Percentiles rank a stretch among this genome's conserved stretches.
These are phyloP conservation scores for Boletus pseudo-olivaceus DNA, from an alignment of 768 basidiomycete species.

Conservation along the genomic window DNA sequence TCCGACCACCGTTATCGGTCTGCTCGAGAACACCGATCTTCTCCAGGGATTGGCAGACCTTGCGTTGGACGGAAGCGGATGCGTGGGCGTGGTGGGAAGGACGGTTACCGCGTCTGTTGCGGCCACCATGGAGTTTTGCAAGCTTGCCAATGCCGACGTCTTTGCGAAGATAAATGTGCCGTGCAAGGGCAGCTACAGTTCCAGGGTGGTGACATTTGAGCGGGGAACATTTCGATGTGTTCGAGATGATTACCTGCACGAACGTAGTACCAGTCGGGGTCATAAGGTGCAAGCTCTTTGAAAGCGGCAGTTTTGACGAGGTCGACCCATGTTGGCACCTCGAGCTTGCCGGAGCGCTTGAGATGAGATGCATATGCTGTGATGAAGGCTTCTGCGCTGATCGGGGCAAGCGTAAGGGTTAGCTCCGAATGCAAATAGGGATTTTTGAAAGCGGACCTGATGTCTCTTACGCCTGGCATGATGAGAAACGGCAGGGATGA, in stretches of 20 bases:
- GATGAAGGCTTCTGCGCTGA: conserved; percentile 92
- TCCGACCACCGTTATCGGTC: conserved; percentile 89
- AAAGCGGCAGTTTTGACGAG: conserved; percentile 96
- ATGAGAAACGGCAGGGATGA: conserved; percentile 28
- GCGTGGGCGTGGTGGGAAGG: conserved; percentile 90
- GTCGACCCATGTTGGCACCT: conserved; percentile 98
- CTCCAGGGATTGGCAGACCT: conserved; percentile 94
- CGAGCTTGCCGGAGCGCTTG: conserved; percentile 98
- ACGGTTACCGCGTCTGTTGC: conserved; percentile 94
- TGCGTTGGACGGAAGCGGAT: conserved; percentile 88
- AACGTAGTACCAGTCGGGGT: conserved; percentile 99
- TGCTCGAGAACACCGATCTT: conserved; percentile 98
- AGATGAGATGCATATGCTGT: conserved; percentile 91
- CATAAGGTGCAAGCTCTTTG: conserved; percentile 99
- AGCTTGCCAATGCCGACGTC: conserved; percentile 92
- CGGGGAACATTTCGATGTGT: neutral
- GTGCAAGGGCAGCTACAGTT: conserved; percentile 81
- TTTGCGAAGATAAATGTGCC: conserved; percentile 99
- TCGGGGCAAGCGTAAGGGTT: neutral
- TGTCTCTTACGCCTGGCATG: conserved; percentile 83
- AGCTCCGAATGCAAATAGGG: neutral
- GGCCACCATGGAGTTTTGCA: conserved; percentile 94
- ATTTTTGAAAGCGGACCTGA: conserved; percentile 45
- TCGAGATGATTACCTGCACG: conserved; percentile 75
- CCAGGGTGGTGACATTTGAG: neutral